These are phyloP conservation scores for Sphenostylis stenocarpa DNA, from an alignment of 306 rosid genomes.

Conservation along the genomic window DNA sequence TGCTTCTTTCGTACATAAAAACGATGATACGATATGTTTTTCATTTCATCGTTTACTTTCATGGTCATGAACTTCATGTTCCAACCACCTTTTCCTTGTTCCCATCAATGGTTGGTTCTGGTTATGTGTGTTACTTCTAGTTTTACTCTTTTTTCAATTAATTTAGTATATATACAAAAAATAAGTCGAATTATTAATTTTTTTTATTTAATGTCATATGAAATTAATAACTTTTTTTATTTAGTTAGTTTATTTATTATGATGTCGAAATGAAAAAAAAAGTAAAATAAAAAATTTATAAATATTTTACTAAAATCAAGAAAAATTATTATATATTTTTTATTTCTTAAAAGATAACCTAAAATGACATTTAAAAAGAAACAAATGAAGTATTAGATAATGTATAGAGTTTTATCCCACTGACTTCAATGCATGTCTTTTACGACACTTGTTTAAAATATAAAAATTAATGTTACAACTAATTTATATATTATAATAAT, in stretches of 20 bases:
- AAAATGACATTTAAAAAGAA: no score
- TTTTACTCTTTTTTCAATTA: not conserved
- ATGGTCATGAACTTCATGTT: not conserved
- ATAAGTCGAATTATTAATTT: not conserved
- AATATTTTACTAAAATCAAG: no score
- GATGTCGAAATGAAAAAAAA: no score
- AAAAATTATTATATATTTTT: no score
- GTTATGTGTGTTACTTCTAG: not conserved
- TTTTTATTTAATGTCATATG: no score
- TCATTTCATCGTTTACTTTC: not conserved
- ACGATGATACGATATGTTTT: not conserved
- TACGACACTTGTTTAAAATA: not conserved
- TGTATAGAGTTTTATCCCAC: not conserved
- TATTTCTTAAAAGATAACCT: no score
- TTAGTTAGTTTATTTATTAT: no score
- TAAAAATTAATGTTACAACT: no score
- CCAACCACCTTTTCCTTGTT: not conserved
- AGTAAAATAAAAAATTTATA: no score
- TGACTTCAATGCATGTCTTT: not conserved
- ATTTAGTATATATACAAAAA: not conserved
- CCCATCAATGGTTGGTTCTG: not conserved
- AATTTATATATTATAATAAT: no score
- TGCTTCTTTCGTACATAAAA: not conserved
- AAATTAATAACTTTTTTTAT: no score
- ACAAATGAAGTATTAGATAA: no score